A percentile compares a stretch with the other conserved stretches of the same genome.
Evolutionary conservation across 495 filamentous ascomycete species (phyloP).

Genomic region (Aspergillus taichungensis): DNA sequence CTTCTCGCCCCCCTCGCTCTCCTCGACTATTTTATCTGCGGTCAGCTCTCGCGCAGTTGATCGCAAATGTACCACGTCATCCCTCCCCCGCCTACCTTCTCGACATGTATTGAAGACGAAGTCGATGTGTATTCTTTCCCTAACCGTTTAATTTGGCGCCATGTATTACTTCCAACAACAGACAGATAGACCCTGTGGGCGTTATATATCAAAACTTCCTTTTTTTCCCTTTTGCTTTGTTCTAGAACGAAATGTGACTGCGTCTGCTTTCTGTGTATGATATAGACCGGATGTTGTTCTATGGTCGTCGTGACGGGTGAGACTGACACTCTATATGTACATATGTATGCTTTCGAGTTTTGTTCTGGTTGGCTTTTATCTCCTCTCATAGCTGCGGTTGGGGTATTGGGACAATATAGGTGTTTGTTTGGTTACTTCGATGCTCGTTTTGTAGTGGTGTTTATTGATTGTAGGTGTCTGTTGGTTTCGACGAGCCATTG

Average conservation of each 20-base stretch:
- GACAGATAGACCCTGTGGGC: constrained; percentile 18
- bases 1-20: not conserved
- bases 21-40: too few relatives aligned
- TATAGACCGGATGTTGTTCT: too few relatives aligned
- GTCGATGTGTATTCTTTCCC: constrained; percentile 1
- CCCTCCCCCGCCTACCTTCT: not conserved
- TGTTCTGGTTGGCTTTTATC: too few relatives aligned
- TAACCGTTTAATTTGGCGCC: constrained; percentile 7
- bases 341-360: too few relatives aligned
- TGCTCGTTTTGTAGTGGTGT: not conserved
- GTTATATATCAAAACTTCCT: constrained; percentile 2
- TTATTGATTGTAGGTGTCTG: not conserved
- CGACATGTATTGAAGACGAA: constrained; percentile 5
- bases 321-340: too few relatives aligned
- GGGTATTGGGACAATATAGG: too few relatives aligned
- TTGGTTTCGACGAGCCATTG: not conserved
- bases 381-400: too few relatives aligned
- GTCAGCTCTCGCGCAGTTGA: not conserved
- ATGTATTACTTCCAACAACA: constrained; percentile 26
- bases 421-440: constrained; percentile 10
- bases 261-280: too few relatives aligned
- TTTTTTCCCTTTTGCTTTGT: constrained; percentile 2
- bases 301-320: too few relatives aligned
- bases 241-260: constrained; percentile 4
- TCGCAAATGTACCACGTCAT: not conserved